Evolutionary conservation across 352 stramenopile species (phyloP), one percentile per base, ranked within the genome.

Genomic region (Thraustochytrium sp.): DNA sequence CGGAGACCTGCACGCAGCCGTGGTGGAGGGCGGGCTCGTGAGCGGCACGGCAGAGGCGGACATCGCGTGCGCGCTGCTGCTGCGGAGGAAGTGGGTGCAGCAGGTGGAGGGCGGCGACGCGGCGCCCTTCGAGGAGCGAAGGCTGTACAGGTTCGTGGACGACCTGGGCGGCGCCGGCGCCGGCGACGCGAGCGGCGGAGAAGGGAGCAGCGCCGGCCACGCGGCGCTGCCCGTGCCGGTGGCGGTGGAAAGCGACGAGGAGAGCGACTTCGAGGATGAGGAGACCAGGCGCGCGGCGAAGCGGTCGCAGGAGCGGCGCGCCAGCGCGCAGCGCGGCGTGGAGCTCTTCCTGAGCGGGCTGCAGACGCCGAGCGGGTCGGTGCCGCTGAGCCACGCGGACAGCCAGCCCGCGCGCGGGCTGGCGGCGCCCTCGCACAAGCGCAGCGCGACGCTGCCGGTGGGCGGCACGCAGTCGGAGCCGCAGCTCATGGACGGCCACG

Each of bases 301-400:
- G n/a, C n/a, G n/a, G n/a, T 59, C 51, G 5, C 26, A 38, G 38
- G 16, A 72, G n/a, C 59, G 59, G 23, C 38, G 59, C 8, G 11
- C 18, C 16, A 49, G 36, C 34, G 59, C 59, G 11, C 59, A 72
- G 29, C 59, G 59, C 34, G 59, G 59, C 59, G 36, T 72, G 0
- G 59, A 72, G 5, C 59, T 72, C 59, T 72, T 72, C 59, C 13
- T 72, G 26, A 38, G 59, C 26, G 59, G 59, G 34, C 59, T 72
- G 0, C 18, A 72, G 23, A 72, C 59, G 21, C 36, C 34, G 18
- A 38, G 23, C 42, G 26, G 18, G 13, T n/a, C 13, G 26, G 21
- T n/a, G 55, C 2, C 26, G 26, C 0, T 40, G 18, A 31, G 13
- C 13, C 18, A 65, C 13, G 34, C 2, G 34, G 16, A 65, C 13